Percentiles rank a stretch among this genome's conserved stretches.
Conservation (phyloP, 164 flowering plant genomes). For the Hamamelis virginiana region DNA sequence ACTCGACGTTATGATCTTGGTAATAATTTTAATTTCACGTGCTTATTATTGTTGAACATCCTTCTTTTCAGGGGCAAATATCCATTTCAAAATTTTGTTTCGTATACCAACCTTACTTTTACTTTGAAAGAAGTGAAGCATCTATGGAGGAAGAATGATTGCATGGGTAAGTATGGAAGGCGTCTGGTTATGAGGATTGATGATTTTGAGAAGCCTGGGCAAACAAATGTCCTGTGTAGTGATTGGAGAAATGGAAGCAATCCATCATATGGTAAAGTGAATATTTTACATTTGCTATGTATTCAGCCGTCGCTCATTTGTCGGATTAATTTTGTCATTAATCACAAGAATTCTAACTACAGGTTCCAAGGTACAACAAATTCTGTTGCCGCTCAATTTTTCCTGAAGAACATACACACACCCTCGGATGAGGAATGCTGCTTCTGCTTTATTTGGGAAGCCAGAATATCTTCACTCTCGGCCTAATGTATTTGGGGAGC, state of each 20-base stretch:
- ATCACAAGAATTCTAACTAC: conserved; percentile 3
- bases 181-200: conserved; percentile 72
- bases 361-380: conserved; percentile 94
- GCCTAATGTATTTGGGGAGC: conserved; percentile 92
- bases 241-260: conserved; percentile 53
- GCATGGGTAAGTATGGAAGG: conserved; percentile 55
- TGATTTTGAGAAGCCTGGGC: conserved; percentile 80
- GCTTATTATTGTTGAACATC: conserved; percentile 5
- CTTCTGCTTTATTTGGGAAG: conserved; percentile 66
- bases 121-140: conserved; percentile 91
- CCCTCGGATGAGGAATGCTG: conserved; percentile 65
- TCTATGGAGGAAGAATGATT: conserved; percentile 80
- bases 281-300: too few species aligned
- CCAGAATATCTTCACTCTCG: conserved; percentile 45
- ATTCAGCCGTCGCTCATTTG: neutral
- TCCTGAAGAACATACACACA: conserved; percentile 87
- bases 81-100: conserved; percentile 86
- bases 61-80: conserved; percentile 65
- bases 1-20: neutral
- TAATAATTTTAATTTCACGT: neutral
- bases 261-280: too few species aligned
- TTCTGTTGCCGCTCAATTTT: conserved; percentile 91
- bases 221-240: conserved; percentile 80
- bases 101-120: conserved; percentile 69
- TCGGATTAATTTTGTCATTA: neutral